Percentiles rank a stretch among this genome's conserved stretches.
These are phyloP conservation scores for Epichloe brachyelytri DNA, from an alignment of 2,329 filamentous ascomycete genomes.

Conservation along the genomic window DNA sequence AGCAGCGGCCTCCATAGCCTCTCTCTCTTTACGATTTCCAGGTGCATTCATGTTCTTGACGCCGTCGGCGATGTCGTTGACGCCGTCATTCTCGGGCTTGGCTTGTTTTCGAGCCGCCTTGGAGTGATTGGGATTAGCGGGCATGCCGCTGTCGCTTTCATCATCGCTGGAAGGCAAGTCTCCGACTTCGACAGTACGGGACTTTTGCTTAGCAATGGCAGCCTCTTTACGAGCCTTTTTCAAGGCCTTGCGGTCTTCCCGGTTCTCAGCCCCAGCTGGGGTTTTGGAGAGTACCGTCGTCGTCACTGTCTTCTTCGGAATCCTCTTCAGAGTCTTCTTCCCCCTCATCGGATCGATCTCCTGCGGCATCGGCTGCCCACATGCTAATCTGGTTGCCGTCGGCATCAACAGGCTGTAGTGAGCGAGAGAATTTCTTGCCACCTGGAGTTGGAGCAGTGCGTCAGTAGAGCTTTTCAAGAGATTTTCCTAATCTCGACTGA, in stretches of 20 bases:
- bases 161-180: slow-evolving; percentile 69
- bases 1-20: slow-evolving; percentile 76
- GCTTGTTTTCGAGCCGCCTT: slow-evolving; percentile 55
- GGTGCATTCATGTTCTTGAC: slow-evolving; percentile 41
- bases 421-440: slow-evolving; percentile 88
- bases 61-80: slow-evolving; percentile 39
- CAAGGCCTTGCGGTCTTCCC: slow-evolving; percentile 76
- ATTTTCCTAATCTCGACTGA: background rate
- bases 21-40: slow-evolving; percentile 40
- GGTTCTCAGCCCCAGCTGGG: slow-evolving; percentile 41
- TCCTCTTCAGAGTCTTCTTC: slow-evolving; percentile 40
- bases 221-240: slow-evolving; percentile 88
- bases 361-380: slow-evolving; percentile 57
- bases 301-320: slow-evolving; percentile 37
- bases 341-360: slow-evolving; percentile 40
- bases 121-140: slow-evolving; percentile 85
- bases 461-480: background rate
- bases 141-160: slow-evolving; percentile 52
- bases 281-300: slow-evolving; percentile 29
- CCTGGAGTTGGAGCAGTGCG: slow-evolving; percentile 36
- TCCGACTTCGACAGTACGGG: slow-evolving; percentile 62
- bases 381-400: slow-evolving; percentile 84
- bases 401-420: slow-evolving; percentile 76
- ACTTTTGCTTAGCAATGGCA: slow-evolving; percentile 64
- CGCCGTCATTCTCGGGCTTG: slow-evolving; percentile 20